Evolutionary conservation across 371 early-diverging fungal genomes (phyloP), one percentile per base, ranked within the genome.

Genomic region (Coemansia sp.): DNA sequence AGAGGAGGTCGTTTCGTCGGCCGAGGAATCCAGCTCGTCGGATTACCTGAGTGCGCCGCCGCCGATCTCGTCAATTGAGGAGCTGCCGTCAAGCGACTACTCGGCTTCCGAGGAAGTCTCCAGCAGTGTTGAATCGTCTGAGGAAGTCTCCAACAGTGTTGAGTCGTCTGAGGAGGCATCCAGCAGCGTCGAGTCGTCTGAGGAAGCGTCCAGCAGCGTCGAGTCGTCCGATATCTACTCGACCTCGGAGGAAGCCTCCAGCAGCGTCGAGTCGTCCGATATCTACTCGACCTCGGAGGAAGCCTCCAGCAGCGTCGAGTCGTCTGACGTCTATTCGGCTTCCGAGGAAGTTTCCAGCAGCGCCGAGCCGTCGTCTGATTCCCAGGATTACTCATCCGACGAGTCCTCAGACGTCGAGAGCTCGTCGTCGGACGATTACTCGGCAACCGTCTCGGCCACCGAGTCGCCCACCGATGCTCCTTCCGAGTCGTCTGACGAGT

Each of bases 91-190:
- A 11, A 40, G 12, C 40, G 49, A 32, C 31, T 11, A 18, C 11
- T 29, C 49, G 49, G 29, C 49, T 31, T 49, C 49, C 8, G 49
- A 49, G 31, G 49, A 49, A 31, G 12, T 40, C 40, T 40, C 9
- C 40, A 40, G n/a, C n/a, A 43, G 43, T 14, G 5, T 42, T 0
- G n/a, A n/a, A 8, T 44, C 46, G 2, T 43, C 43, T 14, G 43
- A 43, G 36, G 36, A 36, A 5, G 36, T 5, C 36, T 36, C 36
- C 7, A 7, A 36, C 36, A 36, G 3, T 36, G 36, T 36, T 7
- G 36, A 36, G 36, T 36, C 36, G 5, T 5, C 36, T 36, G 36
- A 36, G 7, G 36, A 36, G 36, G 36, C 3, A 18, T 36, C 36
- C 7, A 16, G 16, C 2, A 7, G 7, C 5, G 7, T 16, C 18